phyloP scores from a whole-genome alignment of 2,329 filamentous ascomycete species.

The Penicillium sp. region DNA sequence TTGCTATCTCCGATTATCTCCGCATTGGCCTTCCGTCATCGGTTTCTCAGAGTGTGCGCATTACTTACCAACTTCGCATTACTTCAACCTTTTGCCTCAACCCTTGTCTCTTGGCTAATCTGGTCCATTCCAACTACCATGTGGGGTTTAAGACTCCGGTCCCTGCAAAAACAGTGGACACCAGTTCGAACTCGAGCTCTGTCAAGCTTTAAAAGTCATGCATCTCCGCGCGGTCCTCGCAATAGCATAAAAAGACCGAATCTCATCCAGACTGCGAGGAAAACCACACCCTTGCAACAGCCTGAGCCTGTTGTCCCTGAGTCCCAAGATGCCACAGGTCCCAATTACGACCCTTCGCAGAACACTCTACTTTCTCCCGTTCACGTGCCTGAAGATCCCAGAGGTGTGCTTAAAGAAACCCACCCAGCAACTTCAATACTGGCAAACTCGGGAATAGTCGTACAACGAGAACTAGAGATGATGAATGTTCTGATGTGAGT shows the following conservation, averaged over 20 bases:
- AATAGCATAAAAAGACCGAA: slow-evolving; percentile 29
- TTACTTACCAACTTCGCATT: not conserved
- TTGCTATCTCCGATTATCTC: slow-evolving; percentile 35
- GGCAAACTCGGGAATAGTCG: slow-evolving; percentile 60
- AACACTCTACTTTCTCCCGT: slow-evolving; percentile 59
- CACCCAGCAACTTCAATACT: slow-evolving; percentile 60
- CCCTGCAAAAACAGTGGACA: slow-evolving; percentile 20
- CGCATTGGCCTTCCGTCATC: slow-evolving; percentile 23
- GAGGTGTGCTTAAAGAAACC: slow-evolving; percentile 56
- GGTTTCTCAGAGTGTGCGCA: not conserved
- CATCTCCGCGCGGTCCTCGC: slow-evolving; percentile 30
- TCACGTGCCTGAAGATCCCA: slow-evolving; percentile 59
- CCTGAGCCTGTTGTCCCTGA: slow-evolving; percentile 11
- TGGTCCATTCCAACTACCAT: slow-evolving; percentile 15
- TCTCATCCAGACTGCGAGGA: slow-evolving; percentile 15
- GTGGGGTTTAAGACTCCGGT: slow-evolving; percentile 31
- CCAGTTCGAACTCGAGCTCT: slow-evolving; percentile 24
- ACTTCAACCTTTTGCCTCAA: not conserved
- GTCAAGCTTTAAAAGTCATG: slow-evolving; percentile 28
- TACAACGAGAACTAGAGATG: slow-evolving; percentile 63
- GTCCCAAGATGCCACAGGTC: slow-evolving; percentile 38
- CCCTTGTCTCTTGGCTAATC: not conserved
- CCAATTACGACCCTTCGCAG: slow-evolving; percentile 42
- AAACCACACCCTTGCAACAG: slow-evolving; percentile 4
- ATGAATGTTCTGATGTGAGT: slow-evolving; percentile 61